Evolutionary conservation across 768 basidiomycete species (phyloP), one percentile per base, ranked within the genome.

Genomic region (Pulveroboletus ravenelii): DNA sequence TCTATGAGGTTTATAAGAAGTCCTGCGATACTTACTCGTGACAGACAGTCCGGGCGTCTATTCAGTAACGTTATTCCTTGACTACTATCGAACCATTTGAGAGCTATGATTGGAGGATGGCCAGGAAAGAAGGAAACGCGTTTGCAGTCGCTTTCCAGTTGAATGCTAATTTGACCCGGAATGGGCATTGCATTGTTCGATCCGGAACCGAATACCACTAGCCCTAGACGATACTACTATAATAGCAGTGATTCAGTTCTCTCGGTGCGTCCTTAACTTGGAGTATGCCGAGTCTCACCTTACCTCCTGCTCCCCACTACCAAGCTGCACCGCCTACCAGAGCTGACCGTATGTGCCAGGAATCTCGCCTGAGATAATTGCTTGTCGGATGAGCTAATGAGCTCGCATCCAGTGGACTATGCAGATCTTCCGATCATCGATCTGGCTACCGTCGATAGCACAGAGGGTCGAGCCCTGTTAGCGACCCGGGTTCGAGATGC

Each of bases 381-480:
- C n/a, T 27, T 7, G 15, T 46, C 15, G n/a, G 7, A 6, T 2
- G 5, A 27, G 6, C 10, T 8, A 7, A 30, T 44, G 15, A 56
- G 15, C 5, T 41, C 70, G 41, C 70, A 61, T 50, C 25, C 50
- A 76, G 74, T 75, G 61, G 70, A 74, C 20, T 76, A 70, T 60
- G 81, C 77, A 4, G 76, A 80, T 36, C 71, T 84, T 13, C 69
- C 78, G 1, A 69, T 77, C 44, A 73, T 83, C 45, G 80, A 83
- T 53, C 57, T 84, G 13, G 68, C 78, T 10, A 66, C 69, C 42
- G 70, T 68, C 2, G 45, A 52, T 1, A 77, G 70, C 10, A 54
- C 60, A 0, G 71, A 76, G 49, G 74, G 68, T 5, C 72, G 74
- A 9, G 54, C 58, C 1, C 57, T 58, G 27, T 62, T 82, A 1